These are phyloP conservation scores for Cucurbitaria berberidis DNA, from an alignment of 2,329 filamentous ascomycete genomes.

Conservation along the genomic window DNA sequence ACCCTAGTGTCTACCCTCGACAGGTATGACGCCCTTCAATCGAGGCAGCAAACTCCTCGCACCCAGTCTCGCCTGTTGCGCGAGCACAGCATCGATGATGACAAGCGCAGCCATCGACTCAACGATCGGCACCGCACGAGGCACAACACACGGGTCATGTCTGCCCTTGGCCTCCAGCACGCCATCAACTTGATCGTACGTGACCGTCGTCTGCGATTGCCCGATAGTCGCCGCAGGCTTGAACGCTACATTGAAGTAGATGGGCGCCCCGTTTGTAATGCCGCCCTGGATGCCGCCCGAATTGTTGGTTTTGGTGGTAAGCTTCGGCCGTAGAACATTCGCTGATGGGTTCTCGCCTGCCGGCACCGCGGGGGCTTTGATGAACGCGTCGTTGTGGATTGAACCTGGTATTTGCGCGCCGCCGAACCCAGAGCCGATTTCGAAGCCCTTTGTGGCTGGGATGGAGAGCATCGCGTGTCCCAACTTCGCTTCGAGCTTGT, in stretches of 20 bases:
- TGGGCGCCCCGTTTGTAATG: conserved; percentile 89
- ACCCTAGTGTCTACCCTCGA: conserved; percentile 18
- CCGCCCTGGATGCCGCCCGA: conserved; percentile 94
- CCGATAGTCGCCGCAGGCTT: conserved; percentile 95
- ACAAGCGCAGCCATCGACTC: conserved; percentile 91
- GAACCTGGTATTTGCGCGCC: conserved; percentile 87
- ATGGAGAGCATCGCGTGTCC: conserved; percentile 95
- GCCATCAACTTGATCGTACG: conserved; percentile 78
- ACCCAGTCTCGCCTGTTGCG: conserved; percentile 69
- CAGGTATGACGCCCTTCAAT: conserved; percentile 47
- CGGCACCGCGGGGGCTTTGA: conserved; percentile 62
- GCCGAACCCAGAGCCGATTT: conserved; percentile 90
- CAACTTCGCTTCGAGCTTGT: conserved; percentile 91
- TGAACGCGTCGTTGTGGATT: conserved; percentile 89
- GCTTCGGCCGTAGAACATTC: conserved; percentile 58
- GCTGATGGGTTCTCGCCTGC: conserved; percentile 54
- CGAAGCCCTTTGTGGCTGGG: conserved; percentile 93
- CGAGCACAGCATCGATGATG: conserved; percentile 84
- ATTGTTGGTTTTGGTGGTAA: conserved; percentile 92
- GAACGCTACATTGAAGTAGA: conserved; percentile 95
- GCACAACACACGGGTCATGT: conserved; percentile 92
- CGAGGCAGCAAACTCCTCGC: conserved; percentile 47
- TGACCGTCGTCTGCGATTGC: conserved; percentile 82
- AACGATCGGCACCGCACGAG: conserved; percentile 83
- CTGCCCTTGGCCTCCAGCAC: conserved; percentile 87